phyloP scores from a whole-genome alignment of 805 yeast genomes.

The Zygotorulaspora florentina region DNA sequence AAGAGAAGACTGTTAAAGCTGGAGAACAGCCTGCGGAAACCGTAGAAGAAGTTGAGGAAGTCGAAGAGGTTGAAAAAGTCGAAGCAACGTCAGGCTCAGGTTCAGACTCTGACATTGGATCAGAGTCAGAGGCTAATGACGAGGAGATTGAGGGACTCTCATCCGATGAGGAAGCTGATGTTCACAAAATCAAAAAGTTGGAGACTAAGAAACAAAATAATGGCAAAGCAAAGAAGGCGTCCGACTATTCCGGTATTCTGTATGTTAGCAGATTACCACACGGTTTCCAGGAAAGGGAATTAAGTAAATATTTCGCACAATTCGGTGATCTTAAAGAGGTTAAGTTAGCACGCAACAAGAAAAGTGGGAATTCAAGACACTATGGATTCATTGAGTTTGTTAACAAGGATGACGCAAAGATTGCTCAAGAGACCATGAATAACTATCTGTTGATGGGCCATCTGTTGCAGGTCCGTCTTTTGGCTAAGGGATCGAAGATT shows the following conservation, averaged over 20 bases:
- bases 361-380: slow-evolving; percentile 86
- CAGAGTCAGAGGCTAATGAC: slow-evolving; percentile 25
- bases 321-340: slow-evolving; percentile 81
- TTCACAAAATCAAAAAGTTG: slow-evolving; percentile 31
- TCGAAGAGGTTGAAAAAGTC: slow-evolving; percentile 26
- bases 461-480: slow-evolving; percentile 60
- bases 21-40: background rate
- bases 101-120: slow-evolving; percentile 13
- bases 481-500: slow-evolving; percentile 46
- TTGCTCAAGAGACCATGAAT: slow-evolving; percentile 95
- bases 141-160: slow-evolving; percentile 33
- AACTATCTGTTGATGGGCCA: slow-evolving; percentile 88
- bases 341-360: slow-evolving; percentile 81
- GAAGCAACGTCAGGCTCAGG: slow-evolving; percentile 17
- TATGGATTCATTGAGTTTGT: slow-evolving; percentile 87
- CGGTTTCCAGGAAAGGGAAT: slow-evolving; percentile 80
- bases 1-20: slow-evolving; percentile 12
- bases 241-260: slow-evolving; percentile 56
- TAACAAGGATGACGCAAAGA: slow-evolving; percentile 66
- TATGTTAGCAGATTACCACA: slow-evolving; percentile 91
- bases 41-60: slow-evolving; percentile 15
- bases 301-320: slow-evolving; percentile 76
- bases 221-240: slow-evolving; percentile 23
- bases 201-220: slow-evolving; percentile 21
- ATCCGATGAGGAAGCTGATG: slow-evolving; percentile 32